Evolutionary conservation across 192 early-diverging fungal genomes (phyloP), one percentile per base, ranked within the genome.

Genomic region (Backusella circina): DNA sequence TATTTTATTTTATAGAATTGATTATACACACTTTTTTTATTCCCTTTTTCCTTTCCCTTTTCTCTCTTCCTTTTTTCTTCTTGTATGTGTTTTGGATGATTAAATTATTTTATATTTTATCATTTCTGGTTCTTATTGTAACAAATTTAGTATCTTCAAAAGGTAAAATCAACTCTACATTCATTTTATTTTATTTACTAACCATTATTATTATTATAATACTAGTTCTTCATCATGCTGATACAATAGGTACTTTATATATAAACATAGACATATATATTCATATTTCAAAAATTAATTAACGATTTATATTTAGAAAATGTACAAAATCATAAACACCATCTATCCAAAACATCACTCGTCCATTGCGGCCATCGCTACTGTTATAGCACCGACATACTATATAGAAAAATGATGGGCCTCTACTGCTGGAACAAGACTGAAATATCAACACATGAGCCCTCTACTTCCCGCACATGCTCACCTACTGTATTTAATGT

Each of bases 341-440:
- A 61, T 1, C 9, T 61, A 61, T 61, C 54, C 21, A 61, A 28
- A 28, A 26, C 54, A 28, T 61, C 54, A 23, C 28, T 61, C 10
- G 9, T 28, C 10, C 54, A 28, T 5, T 61, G 54, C 10, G 54
- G 54, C 9, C 26, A 61, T 28, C 54, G 54, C 23, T 61, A 61
- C 21, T 61, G 54, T 9, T 61, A 61, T 12, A 61, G 23, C 12
- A 61, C 54, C 13, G 54, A 61, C 4, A 61, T 61, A 61, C 26
- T 61, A 61, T 61, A 61, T 61, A 61, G 23, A 61, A 61, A 61
- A 26, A 61, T 61, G 54, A 61, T 13, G 23, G 54, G 54, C 1
- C 23, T 61, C 54, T 61, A 61, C 23, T 61, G 54, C n/a, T 61
- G 54, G 54, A 61, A 61, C 54, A 61, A 61, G 23, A 61, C 54